These are phyloP conservation scores for Picea mariana DNA, from an alignment of 83 land plant species.

Conservation along the genomic window DNA sequence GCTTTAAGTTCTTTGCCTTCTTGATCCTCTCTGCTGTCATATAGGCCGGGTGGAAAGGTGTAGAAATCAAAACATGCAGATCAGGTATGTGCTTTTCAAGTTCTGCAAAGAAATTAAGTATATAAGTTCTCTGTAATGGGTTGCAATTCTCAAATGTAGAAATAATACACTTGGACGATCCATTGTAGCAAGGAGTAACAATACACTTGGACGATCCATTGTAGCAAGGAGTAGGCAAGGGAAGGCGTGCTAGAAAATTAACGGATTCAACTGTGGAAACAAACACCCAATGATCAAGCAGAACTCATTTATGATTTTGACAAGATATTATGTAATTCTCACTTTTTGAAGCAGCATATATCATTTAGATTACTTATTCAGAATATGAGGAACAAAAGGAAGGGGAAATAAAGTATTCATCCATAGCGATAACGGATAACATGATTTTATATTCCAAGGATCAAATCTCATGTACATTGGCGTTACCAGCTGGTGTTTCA, in stretches of 20 bases:
- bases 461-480: no score
- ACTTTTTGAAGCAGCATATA: neutral
- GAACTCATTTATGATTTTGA: neutral
- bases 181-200: neutral
- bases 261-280: neutral
- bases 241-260: neutral
- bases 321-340: neutral
- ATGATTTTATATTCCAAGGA: neutral
- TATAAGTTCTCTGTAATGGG: slow-evolving; percentile 6
- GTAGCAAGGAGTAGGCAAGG: neutral
- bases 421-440: neutral
- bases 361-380: neutral
- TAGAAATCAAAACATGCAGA: slow-evolving; percentile 79
- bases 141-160: neutral
- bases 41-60: slow-evolving; percentile 98
- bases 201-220: neutral
- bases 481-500: no score
- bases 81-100: slow-evolving; percentile 87
- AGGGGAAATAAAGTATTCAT: neutral
- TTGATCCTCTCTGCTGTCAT: slow-evolving; percentile 88
- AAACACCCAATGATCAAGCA: neutral
- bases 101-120: slow-evolving; percentile 45
- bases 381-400: neutral
- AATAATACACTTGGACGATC: neutral
- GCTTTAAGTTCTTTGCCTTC: slow-evolving; percentile 82